Evolutionary conservation across 208 protist genomes (phyloP), one percentile per base, ranked within the genome.

Genomic region (Vickermania ingenoplastis): DNA sequence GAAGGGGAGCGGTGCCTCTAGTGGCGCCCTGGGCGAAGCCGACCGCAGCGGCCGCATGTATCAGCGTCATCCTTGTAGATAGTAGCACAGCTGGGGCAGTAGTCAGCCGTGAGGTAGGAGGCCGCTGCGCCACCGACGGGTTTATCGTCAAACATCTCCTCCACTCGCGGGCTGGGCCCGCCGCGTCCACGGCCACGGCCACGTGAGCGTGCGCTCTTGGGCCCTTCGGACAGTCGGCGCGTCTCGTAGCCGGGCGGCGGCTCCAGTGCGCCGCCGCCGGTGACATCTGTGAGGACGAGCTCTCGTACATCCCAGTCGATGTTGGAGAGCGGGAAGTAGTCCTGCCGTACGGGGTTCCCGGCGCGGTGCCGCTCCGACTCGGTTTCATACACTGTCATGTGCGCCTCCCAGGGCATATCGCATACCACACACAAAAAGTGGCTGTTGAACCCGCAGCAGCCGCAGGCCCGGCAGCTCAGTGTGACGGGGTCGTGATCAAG

Each of bases 371-470:
- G 77, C 26, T 81, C 73, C n/a, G 57, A 59, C 58, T 83, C 83
- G 26, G 70, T 84, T 70, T 94, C 87, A 55, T 81, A 85, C 25
- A 91, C 76, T 29, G 90, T 94, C 27, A 56, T 64, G 63, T 96
- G 90, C 23, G 89, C 78, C 65, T 94, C 83, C 69, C 79, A 78
- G 41, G 77, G 71, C 61, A 78, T 31, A 63, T 96, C 82, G 48
- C 90, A 96, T 17, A 89, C 83, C 0, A 94, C 81, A 52, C 90
- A 96, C 5, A 83, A 50, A 52, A 83, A 96, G 30, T 82, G 73
- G 23, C 79, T 79, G 1, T 58, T 55, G 49, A 82, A 94, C 0
- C 24, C 52, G 2, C 29, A 7, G 61, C 86, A 94, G 57, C 75
- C 69, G 63, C 77, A 90, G 41, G 59, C 36, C 2, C 63, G 66